Evolutionary conservation across 148 eudicot genomes (phyloP).

Genomic region (Polygonum aviculare): DNA sequence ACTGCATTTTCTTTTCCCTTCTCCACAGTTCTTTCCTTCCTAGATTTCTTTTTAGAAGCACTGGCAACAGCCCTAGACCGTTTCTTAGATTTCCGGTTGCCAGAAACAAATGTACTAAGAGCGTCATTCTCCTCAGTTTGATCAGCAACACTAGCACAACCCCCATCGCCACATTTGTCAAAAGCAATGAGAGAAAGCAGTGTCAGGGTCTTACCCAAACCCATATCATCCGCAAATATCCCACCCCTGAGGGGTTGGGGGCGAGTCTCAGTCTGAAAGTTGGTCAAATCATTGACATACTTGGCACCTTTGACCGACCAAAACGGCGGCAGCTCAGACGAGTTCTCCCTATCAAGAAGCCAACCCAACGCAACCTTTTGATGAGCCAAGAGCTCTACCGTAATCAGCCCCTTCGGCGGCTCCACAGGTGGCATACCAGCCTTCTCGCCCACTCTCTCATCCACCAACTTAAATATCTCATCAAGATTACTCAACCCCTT

Average conservation of each 20-base stretch:
- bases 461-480: constrained; percentile 69
- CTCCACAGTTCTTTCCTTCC: constrained; percentile 20
- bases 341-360: constrained; percentile 71
- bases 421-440: constrained; percentile 35
- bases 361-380: constrained; percentile 88
- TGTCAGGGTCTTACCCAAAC: constrained; percentile 88
- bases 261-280: constrained; percentile 37
- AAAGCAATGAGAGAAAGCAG: constrained; percentile 75
- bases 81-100: constrained; percentile 29
- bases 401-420: constrained; percentile 56
- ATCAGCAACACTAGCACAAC: constrained; percentile 10
- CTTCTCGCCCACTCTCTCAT: constrained; percentile 37
- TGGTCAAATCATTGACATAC: constrained; percentile 73
- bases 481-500: constrained; percentile 48
- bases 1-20: constrained; percentile 12
- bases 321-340: constrained; percentile 70
- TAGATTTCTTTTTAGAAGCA: constrained; percentile 38
- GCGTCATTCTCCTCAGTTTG: constrained; percentile 17
- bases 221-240: constrained; percentile 96
- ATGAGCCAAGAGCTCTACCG: constrained; percentile 53
- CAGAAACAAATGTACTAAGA: neutral
- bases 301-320: constrained; percentile 62
- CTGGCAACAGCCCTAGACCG: constrained; percentile 16
- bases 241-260: constrained; percentile 87
- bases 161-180: constrained; percentile 31